Evolutionary conservation across 306 rosid genomes (phyloP).

Genomic region (Crotalaria pallida): DNA sequence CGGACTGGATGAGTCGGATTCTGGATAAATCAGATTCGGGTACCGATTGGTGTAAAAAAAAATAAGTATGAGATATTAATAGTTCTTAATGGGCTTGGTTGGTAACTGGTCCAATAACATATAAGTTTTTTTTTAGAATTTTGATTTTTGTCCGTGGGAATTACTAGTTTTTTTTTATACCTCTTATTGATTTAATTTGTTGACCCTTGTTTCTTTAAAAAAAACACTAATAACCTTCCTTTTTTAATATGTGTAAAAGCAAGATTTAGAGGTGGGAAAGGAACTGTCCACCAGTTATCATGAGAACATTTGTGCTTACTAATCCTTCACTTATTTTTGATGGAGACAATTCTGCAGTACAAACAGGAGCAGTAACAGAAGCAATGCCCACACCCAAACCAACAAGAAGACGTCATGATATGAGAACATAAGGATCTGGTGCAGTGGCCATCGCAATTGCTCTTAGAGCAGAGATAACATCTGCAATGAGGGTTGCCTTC

Average conservation of each 20-base stretch:
- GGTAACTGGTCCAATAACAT: too few relatives aligned
- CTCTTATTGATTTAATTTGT: too few relatives aligned
- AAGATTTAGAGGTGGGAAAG: constrained; percentile 84
- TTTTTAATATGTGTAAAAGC: constrained; percentile 36
- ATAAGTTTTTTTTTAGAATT: too few relatives aligned
- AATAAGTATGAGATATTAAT: too few relatives aligned
- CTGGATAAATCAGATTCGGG: too few relatives aligned
- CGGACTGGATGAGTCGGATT: too few relatives aligned
- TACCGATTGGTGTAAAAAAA: too few relatives aligned
- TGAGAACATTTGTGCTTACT: constrained; percentile 80
- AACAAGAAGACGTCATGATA: constrained; percentile 68
- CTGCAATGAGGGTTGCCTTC: constrained; percentile 76
- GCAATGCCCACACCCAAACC: constrained; percentile 83
- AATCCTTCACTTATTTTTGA: constrained; percentile 87
- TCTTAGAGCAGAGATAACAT: constrained; percentile 61
- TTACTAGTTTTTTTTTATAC: too few relatives aligned
- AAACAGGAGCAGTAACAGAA: constrained; percentile 91
- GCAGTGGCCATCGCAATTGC: constrained; percentile 86
- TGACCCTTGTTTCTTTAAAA: too few relatives aligned
- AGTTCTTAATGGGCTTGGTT: too few relatives aligned
- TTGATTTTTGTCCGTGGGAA: too few relatives aligned
- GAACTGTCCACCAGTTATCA: constrained; percentile 91
- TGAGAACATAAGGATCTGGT: constrained; percentile 80
- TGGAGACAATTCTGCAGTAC: constrained; percentile 85
- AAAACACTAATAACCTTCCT: too few relatives aligned